A percentile compares a stretch with the other conserved stretches of the same genome.
phyloP scores from a whole-genome alignment of 2,329 filamentous ascomycete species.

The Aschersonia sp. region DNA sequence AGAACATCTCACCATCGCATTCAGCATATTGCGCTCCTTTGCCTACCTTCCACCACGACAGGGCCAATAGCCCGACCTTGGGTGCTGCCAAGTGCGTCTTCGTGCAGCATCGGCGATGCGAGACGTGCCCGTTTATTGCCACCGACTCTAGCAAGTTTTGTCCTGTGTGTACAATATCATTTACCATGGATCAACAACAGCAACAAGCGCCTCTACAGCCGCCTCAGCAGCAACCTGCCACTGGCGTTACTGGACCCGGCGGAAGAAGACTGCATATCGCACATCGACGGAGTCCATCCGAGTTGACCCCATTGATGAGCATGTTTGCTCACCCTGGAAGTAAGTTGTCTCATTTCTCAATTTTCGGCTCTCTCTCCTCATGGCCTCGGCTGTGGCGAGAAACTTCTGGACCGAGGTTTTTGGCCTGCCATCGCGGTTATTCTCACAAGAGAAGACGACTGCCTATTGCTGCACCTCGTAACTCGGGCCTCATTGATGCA shows the following conservation, averaged over 20 bases:
- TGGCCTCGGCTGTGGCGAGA: neutral
- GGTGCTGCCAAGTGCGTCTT: too few relatives aligned
- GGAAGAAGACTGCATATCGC: constrained; percentile 93
- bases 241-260: constrained; percentile 55
- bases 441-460: too few relatives aligned
- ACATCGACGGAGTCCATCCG: constrained; percentile 90
- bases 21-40: neutral
- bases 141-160: neutral
- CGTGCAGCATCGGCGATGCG: constrained; percentile 14
- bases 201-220: constrained; percentile 32
- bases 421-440: too few relatives aligned
- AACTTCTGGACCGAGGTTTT: too few relatives aligned
- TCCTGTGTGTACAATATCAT: constrained; percentile 28
- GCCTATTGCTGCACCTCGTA: too few relatives aligned
- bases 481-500: too few relatives aligned
- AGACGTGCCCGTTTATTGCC: constrained; percentile 21
- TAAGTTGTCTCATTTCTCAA: constrained; percentile 27
- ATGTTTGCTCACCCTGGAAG: constrained; percentile 56
- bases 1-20: neutral
- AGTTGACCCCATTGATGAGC: constrained; percentile 96
- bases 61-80: neutral
- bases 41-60: neutral
- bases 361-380: neutral
- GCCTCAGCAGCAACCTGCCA: constrained; percentile 32
- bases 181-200: constrained; percentile 49